phyloP scores from a whole-genome alignment of 2,329 filamentous ascomycete genomes.

The Phialophora tarda region DNA sequence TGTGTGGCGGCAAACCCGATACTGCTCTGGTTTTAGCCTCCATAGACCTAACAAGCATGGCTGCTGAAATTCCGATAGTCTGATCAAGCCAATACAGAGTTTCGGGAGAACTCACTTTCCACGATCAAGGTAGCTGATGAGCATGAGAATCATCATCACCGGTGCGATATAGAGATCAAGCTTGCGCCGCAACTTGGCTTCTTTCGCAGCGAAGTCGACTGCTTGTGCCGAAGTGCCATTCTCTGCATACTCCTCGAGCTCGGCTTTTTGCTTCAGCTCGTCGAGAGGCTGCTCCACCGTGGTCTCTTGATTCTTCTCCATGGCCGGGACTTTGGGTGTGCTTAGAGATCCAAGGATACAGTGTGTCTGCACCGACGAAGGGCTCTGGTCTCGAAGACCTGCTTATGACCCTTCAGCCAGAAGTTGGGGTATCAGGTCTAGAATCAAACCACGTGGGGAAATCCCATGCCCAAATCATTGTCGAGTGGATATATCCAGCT shows the following conservation, averaged over 20 bases:
- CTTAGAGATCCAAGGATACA: not conserved
- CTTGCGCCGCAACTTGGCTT: slow-evolving; percentile 29
- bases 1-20: slow-evolving; percentile 65
- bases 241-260: slow-evolving; percentile 29
- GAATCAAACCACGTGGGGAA: slow-evolving; percentile 20
- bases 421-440: slow-evolving; percentile 23
- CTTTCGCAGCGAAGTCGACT: slow-evolving; percentile 29
- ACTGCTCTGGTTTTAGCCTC: slow-evolving; percentile 40
- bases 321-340: not conserved
- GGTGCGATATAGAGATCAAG: slow-evolving; percentile 46
- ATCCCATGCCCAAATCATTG: not conserved
- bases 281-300: slow-evolving; percentile 15
- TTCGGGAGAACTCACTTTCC: slow-evolving; percentile 57
- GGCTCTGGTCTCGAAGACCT: not conserved
- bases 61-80: too few relatives aligned
- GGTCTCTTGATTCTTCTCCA: slow-evolving; percentile 17
- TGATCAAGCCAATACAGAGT: not conserved
- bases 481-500: slow-evolving; percentile 18
- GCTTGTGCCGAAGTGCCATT: slow-evolving; percentile 12
- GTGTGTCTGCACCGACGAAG: not conserved
- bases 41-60: not conserved
- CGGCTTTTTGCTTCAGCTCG: slow-evolving; percentile 26
- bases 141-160: slow-evolving; percentile 80
- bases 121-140: slow-evolving; percentile 83
- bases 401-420: slow-evolving; percentile 13